Conservation (phyloP, 441 rosid genomes). For the Adansonia grandidieri region DNA sequence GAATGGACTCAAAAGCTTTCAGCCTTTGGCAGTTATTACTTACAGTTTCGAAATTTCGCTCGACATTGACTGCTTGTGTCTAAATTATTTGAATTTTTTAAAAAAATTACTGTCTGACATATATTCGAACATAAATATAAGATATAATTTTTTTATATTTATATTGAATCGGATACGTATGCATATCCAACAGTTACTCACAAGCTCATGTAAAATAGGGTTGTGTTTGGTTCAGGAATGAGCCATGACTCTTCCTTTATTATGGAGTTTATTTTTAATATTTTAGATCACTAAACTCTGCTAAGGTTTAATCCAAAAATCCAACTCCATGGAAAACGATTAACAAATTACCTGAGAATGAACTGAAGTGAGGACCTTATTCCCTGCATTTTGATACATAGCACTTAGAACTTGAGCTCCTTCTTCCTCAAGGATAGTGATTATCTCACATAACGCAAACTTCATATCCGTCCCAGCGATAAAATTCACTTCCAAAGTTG, state of each 20-base stretch:
- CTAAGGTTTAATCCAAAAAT: background rate
- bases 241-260: too few species aligned
- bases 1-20: background rate
- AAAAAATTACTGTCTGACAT: too few species aligned
- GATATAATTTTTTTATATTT: too few species aligned
- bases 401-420: slow-evolving; percentile 5
- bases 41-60: too few species aligned
- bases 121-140: too few species aligned
- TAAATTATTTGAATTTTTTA: too few species aligned
- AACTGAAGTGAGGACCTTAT: background rate
- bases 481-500: background rate
- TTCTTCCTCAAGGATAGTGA: slow-evolving; percentile 17
- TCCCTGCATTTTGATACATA: background rate
- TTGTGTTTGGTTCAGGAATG: background rate
- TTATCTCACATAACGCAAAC: background rate
- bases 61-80: too few species aligned
- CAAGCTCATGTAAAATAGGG: too few species aligned
- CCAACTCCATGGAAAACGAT: background rate
- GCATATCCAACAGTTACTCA: too few species aligned
- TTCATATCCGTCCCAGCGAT: background rate
- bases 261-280: background rate
- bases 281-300: background rate
- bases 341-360: background rate
- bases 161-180: too few species aligned
- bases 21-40: too few species aligned